Evolutionary conservation across 768 basidiomycete genomes (phyloP).

Genomic region (Boletus sensibilis): DNA sequence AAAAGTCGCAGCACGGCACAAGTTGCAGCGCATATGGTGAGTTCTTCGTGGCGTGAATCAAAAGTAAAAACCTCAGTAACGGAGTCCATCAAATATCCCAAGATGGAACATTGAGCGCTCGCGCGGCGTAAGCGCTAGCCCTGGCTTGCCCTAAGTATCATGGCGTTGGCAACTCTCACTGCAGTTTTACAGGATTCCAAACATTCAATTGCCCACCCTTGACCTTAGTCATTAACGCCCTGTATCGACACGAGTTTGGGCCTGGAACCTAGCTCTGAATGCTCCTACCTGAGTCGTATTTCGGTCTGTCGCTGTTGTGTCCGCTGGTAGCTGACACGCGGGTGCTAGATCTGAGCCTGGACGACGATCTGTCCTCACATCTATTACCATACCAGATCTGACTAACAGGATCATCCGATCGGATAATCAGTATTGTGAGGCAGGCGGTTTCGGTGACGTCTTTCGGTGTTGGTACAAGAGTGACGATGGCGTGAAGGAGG

Average conservation of each 20-base stretch:
- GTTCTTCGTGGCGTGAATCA: too few species aligned
- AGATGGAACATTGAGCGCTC: neutral
- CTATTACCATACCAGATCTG: neutral
- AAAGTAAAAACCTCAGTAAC: too few species aligned
- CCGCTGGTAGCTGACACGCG: neutral
- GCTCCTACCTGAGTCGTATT: neutral
- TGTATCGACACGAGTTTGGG: neutral
- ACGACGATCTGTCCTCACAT: neutral
- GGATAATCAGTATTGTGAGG: neutral
- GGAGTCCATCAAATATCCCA: too few species aligned
- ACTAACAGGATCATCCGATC: neutral
- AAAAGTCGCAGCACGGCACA: too few species aligned
- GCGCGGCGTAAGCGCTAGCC: neutral
- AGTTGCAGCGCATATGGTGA: too few species aligned
- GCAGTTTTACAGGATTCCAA: neutral
- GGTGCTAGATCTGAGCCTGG: neutral
- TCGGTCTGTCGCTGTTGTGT: neutral
- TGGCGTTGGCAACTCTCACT: neutral
- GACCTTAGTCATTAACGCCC: neutral
- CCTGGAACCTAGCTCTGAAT: neutral
- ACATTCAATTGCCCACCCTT: neutral
- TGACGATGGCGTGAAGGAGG: neutral
- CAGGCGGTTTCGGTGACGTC: conserved; percentile 5
- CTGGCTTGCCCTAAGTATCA: neutral
- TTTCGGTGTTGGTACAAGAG: neutral